Evolutionary conservation across 192 early-diverging fungal genomes (phyloP).

Genomic region (Umbelopsis sp.): DNA sequence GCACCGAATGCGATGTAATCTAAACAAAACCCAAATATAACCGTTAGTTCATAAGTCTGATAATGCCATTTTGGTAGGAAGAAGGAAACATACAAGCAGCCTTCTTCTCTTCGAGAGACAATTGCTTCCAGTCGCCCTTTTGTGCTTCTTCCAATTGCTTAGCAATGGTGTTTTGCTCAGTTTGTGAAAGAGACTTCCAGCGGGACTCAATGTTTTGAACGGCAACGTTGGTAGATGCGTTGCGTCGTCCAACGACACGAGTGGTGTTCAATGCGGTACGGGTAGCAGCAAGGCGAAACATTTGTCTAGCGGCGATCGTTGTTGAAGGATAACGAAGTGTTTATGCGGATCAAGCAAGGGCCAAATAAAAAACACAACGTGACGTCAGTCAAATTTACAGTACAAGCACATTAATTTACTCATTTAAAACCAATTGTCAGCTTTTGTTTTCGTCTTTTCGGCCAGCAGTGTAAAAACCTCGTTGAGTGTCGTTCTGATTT

Average conservation of each 20-base stretch:
- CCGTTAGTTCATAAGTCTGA: not conserved
- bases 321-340: constrained; percentile 17
- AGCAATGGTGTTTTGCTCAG: constrained; percentile 83
- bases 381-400: not conserved
- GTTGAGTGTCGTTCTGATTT: constrained; percentile 20
- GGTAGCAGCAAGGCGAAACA: constrained; percentile 66
- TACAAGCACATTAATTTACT: not conserved
- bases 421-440: not conserved
- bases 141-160: constrained; percentile 81
- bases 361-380: constrained; percentile 17
- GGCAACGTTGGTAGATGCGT: constrained; percentile 48
- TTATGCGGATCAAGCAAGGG: constrained; percentile 21
- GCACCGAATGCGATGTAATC: constrained; percentile 94
- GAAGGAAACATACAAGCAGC: constrained; percentile 65
- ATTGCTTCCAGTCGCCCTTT: constrained; percentile 95
- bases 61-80: not conserved
- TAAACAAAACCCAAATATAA: not conserved
- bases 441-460: not conserved
- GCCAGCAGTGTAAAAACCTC: not conserved
- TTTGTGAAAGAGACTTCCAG: constrained; percentile 69
- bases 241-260: constrained; percentile 49
- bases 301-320: constrained; percentile 38
- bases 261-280: constrained; percentile 45
- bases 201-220: constrained; percentile 57
- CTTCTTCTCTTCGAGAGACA: constrained; percentile 93